Evolutionary conservation across 352 stramenopile genomes (phyloP), one percentile per base, ranked within the genome.

Genomic region (Phytophthora palmivora): DNA sequence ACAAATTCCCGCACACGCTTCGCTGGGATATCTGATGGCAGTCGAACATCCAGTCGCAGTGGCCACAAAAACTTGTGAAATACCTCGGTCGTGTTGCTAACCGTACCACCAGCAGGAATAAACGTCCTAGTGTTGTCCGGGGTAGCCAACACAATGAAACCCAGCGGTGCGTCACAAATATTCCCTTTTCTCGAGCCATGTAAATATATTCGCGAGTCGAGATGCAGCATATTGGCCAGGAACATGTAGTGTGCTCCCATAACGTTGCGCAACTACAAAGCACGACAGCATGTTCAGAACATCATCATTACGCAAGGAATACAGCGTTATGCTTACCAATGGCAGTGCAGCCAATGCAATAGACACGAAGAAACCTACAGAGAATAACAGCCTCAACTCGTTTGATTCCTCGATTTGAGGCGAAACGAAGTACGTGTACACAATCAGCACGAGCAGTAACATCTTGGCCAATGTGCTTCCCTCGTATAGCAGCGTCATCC

Each of bases 221-320:
- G 43, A 28, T 78, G 74, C 39, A 92, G 54, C 79, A 92, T 89
- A 52, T 88, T 92, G 59, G 72, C 60, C 45, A 92, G 61, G 39
- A 92, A 92, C 83, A 92, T 90, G 60, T 90, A 87, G 58, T 89
- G 80, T 2, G 74, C 83, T 3, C 80, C 83, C 67, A 92, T 72
- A 59, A 90, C 64, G 41, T 92, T 92, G 22, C 77, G 80, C 9
- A 92, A 54, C 83, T 92, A 41, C 16, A 63, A 21, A 54, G 47
- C 28, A 47, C 12, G 63, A 18, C 2, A 47, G 22, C 9, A 41
- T 14, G 4, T 16, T 48, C n/a, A 48, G 38, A 26, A 18, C 10
- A 46, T 51, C 22, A 58, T 21, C 33, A 32, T 4, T 50, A 14
- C 22, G 24, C 24, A 28, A 6, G 6, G 24, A 28, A 26, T 38